phyloP scores from a whole-genome alignment of 2,329 filamentous ascomycete genomes.

The Colletotrichum viniferum region DNA sequence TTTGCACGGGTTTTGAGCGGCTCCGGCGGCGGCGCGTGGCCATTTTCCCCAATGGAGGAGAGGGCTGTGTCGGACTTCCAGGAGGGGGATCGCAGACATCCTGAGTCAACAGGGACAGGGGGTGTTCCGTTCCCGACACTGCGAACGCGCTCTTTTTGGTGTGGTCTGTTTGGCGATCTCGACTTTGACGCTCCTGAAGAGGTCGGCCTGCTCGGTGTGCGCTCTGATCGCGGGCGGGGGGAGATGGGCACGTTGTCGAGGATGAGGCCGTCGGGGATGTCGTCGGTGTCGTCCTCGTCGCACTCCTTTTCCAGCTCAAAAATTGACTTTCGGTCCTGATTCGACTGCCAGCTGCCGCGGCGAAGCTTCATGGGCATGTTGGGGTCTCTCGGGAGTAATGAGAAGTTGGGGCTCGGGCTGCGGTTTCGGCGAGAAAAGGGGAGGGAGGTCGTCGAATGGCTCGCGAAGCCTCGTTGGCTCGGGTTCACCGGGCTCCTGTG shows the following conservation, averaged over 20 bases:
- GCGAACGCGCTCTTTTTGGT: constrained; percentile 54
- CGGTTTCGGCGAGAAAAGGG: constrained; percentile 45
- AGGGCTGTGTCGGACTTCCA: constrained; percentile 54
- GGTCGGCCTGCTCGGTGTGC: constrained; percentile 55
- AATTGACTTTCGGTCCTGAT: constrained; percentile 66
- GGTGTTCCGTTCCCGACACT: constrained; percentile 70
- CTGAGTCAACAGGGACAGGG: constrained; percentile 60
- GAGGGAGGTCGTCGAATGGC: constrained; percentile 44
- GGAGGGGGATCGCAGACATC: constrained; percentile 61
- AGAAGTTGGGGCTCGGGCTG: constrained; percentile 56
- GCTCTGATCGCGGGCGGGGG: constrained; percentile 65
- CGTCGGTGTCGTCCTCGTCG: constrained; percentile 77
- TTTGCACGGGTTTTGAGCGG: constrained; percentile 63
- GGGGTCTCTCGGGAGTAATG: constrained; percentile 48
- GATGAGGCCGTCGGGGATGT: constrained; percentile 79
- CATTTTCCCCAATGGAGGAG: constrained; percentile 30
- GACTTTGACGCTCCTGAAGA: constrained; percentile 45
- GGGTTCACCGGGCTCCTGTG: constrained; percentile 9
- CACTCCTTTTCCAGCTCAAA: constrained; percentile 77
- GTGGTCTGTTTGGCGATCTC: constrained; percentile 54
- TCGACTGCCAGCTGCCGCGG: constrained; percentile 76
- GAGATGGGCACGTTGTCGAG: constrained; percentile 85
- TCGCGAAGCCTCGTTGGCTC: constrained; percentile 33
- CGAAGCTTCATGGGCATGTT: constrained; percentile 44
- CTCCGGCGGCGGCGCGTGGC: constrained; percentile 34